These are phyloP conservation scores for Saccharomyces hybrid DNA, from an alignment of 1,139 yeast genomes.

Conservation along the genomic window DNA sequence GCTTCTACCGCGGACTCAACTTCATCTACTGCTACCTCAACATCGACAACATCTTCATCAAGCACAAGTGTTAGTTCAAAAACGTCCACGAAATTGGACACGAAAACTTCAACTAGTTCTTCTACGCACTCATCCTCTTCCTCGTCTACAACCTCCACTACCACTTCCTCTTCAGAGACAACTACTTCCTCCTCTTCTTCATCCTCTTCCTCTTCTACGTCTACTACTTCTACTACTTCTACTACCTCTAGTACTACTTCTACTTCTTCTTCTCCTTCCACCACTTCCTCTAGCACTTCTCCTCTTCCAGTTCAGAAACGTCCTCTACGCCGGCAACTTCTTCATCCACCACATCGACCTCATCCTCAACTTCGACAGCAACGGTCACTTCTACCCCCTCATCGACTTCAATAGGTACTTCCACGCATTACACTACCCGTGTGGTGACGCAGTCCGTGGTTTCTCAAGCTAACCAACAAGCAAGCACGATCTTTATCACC, in stretches of 20 bases:
- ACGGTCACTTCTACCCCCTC: constrained; percentile 4
- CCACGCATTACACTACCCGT: constrained; percentile 7
- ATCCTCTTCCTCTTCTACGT: constrained; percentile 5
- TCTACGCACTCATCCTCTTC: constrained; percentile 6
- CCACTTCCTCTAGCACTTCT: neutral
- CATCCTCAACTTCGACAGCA: constrained; percentile 5
- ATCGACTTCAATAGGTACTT: constrained; percentile 1
- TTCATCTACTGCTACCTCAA: neutral
- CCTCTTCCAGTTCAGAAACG: neutral
- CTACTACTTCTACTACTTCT: constrained; percentile 3
- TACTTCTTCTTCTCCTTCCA: neutral
- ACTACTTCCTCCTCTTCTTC: neutral
- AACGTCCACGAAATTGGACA: constrained; percentile 14
- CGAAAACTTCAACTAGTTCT: constrained; percentile 12
- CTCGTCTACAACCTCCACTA: constrained; percentile 4
- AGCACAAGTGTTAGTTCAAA: constrained; percentile 8
- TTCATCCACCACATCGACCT: neutral
- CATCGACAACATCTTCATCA: constrained; percentile 4
- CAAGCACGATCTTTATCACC: constrained; percentile 16
- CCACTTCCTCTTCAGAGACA: constrained; percentile 5
- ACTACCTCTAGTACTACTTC: neutral
- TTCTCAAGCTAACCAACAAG: constrained; percentile 10
- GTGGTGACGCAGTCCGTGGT: constrained; percentile 14
- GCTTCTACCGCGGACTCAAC: constrained; percentile 1
- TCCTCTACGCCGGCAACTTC: neutral